Evolutionary conservation across 208 protist species (phyloP).

Genomic region (Angomonas ambiguus): DNA sequence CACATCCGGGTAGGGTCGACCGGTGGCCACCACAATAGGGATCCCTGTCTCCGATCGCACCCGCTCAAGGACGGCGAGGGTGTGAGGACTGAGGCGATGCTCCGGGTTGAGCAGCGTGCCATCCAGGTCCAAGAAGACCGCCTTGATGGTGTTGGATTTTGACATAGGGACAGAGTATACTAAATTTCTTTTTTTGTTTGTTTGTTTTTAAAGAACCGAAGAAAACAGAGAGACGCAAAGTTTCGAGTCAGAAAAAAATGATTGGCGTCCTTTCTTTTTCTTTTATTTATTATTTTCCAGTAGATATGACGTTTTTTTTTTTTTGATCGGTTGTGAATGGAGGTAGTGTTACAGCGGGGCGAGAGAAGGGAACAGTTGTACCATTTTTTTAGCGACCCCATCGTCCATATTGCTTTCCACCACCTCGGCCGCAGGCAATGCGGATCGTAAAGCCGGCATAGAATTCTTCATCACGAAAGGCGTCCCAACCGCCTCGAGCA

Average conservation of each 20-base stretch:
- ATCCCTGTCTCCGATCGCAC: conserved; percentile 17
- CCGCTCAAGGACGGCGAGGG: conserved; percentile 20
- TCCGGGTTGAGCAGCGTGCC: conserved; percentile 50
- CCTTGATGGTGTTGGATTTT: too few species aligned
- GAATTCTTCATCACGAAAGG: conserved; percentile 63
- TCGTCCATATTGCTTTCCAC: conserved; percentile 24
- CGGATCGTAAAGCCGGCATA: conserved; percentile 19
- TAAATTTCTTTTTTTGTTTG: not conserved
- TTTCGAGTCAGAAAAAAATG: too few species aligned
- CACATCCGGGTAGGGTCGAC: conserved; percentile 57
- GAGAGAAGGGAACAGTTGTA: conserved; percentile 22
- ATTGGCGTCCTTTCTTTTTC: too few species aligned
- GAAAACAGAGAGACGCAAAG: not conserved
- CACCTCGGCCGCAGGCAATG: conserved; percentile 12
- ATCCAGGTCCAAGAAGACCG: conserved; percentile 55
- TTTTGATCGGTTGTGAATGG: too few species aligned
- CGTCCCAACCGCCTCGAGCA: conserved; percentile 42
- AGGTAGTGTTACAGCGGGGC: too few species aligned
- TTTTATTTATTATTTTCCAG: too few species aligned
- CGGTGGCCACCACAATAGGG: conserved; percentile 59
- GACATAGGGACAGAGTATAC: too few species aligned
- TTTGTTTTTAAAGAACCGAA: not conserved
- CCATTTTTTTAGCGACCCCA: conserved; percentile 33
- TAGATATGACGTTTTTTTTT: too few species aligned
- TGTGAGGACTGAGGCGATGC: conserved; percentile 30